Evolutionary conservation across 1,139 yeast genomes (phyloP).

Genomic region (Waltiozyma sp.): DNA sequence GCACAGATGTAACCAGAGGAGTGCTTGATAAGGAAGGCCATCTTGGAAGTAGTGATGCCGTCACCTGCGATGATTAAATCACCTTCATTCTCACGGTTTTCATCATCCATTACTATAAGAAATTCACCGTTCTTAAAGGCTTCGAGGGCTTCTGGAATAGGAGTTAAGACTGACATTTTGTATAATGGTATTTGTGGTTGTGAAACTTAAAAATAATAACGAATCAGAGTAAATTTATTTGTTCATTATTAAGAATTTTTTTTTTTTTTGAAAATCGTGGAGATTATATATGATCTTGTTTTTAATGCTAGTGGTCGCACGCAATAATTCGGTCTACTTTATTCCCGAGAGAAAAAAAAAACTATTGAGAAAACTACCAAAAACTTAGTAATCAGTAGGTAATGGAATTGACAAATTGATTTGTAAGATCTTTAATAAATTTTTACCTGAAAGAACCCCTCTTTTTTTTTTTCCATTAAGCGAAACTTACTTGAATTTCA

Average conservation of each 20-base stretch:
- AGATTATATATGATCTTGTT: neutral
- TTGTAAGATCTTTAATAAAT: neutral
- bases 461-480: no score
- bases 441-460: no score
- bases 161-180: slow-evolving; percentile 27
- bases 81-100: slow-evolving; percentile 93
- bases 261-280: neutral
- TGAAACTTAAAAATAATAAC: no score
- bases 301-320: no score
- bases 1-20: slow-evolving; percentile 91
- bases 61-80: slow-evolving; percentile 91
- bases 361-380: no score
- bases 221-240: no score
- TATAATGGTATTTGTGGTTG: neutral
- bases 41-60: slow-evolving; percentile 63
- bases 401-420: neutral
- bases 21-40: slow-evolving; percentile 90
- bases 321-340: neutral
- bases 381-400: neutral
- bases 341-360: no score
- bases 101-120: slow-evolving; percentile 91
- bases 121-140: slow-evolving; percentile 83
- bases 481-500: no score
- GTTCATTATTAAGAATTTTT: no score
- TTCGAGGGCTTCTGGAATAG: slow-evolving; percentile 65